A percentile compares a stretch with the other conserved stretches of the same genome.
These are phyloP conservation scores for Carpinus viminea DNA, from an alignment of 306 rosid genomes.

Conservation along the genomic window DNA sequence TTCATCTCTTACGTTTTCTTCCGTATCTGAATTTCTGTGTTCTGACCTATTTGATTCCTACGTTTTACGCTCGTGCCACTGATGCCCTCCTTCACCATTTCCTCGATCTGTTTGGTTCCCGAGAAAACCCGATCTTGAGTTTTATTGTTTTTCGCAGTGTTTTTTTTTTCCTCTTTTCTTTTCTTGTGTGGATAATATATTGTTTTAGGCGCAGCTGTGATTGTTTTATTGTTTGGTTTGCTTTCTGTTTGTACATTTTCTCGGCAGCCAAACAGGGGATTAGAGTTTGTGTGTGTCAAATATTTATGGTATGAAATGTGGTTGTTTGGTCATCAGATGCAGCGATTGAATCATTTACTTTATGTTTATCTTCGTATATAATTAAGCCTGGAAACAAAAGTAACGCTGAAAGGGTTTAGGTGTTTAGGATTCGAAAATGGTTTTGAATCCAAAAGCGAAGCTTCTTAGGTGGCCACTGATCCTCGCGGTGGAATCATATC, in stretches of 20 bases:
- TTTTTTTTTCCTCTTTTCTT: too few relatives aligned
- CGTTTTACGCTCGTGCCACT: neutral
- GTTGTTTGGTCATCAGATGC: neutral
- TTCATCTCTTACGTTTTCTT: neutral
- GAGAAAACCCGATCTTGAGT: neutral
- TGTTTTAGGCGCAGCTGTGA: neutral
- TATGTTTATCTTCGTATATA: too few relatives aligned
- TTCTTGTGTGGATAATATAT: neutral
- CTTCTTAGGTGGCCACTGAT: too few relatives aligned
- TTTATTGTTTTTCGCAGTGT: neutral
- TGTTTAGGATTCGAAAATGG: too few relatives aligned
- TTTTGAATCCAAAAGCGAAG: too few relatives aligned
- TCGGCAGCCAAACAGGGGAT: neutral
- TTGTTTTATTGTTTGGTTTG: neutral
- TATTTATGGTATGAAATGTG: neutral
- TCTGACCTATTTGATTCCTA: neutral
- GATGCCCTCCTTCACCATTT: neutral
- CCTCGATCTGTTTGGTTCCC: conserved; percentile 12
- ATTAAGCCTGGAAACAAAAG: neutral
- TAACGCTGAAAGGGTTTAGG: too few relatives aligned
- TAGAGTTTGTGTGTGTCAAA: neutral
- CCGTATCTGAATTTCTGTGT: neutral
- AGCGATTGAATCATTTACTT: too few relatives aligned
- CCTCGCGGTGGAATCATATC: neutral
- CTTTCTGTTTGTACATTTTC: neutral